Percentiles rank a stretch among this genome's conserved stretches.
These are phyloP conservation scores for Pseudohyphozyma bogoriensis DNA, from an alignment of 768 basidiomycete species.

Conservation along the genomic window DNA sequence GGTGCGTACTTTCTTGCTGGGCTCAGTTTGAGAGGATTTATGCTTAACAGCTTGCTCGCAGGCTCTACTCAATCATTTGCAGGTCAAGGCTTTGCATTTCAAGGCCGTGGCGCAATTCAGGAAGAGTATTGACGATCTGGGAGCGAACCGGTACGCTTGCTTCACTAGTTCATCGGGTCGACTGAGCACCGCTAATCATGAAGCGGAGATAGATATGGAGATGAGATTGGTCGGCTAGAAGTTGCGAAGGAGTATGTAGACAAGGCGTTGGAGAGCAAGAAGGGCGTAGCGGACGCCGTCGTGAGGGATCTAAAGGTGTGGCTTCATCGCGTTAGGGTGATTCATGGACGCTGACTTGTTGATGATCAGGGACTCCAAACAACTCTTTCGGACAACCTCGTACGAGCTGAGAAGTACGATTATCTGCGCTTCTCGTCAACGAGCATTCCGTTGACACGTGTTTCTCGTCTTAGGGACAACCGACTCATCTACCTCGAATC, in stretches of 20 bases:
- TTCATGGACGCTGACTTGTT: too few relatives aligned
- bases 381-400: slow-evolving; percentile 54
- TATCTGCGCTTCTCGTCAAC: too few relatives aligned
- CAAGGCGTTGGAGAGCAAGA: slow-evolving; percentile 56
- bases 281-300: slow-evolving; percentile 56
- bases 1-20: slow-evolving; percentile 26
- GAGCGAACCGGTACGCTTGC: slow-evolving; percentile 43
- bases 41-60: background rate
- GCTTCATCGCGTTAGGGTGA: background rate
- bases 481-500: slow-evolving; percentile 89
- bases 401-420: slow-evolving; percentile 47
- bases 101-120: slow-evolving; percentile 78
- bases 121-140: slow-evolving; percentile 78
- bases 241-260: slow-evolving; percentile 60
- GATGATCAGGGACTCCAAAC: slow-evolving; percentile 71
- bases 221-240: slow-evolving; percentile 67
- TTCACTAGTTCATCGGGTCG: background rate
- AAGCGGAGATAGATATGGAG: slow-evolving; percentile 85
- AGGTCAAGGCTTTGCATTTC: slow-evolving; percentile 76
- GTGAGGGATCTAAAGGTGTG: slow-evolving; percentile 67
- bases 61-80: slow-evolving; percentile 58
- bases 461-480: slow-evolving; percentile 62
- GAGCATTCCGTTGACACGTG: too few relatives aligned
- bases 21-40: background rate
- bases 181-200: background rate